phyloP scores from a whole-genome alignment of 2,329 filamentous ascomycete genomes.

The Chaetothyriales sp. region DNA sequence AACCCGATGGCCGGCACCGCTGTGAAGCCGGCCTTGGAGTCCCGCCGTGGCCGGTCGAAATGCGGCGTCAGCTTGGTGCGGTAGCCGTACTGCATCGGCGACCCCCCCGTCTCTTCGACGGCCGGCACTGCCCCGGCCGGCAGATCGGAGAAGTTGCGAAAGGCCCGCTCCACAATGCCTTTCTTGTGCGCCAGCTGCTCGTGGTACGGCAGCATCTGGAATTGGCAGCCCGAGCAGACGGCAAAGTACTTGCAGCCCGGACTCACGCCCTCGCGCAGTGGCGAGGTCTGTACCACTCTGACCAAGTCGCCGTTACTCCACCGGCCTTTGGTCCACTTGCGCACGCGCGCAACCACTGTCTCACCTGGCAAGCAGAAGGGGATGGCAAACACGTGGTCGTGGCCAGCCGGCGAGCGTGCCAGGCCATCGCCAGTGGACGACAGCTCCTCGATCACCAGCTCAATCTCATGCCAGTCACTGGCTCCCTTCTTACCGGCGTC shows the following conservation, averaged over 20 bases:
- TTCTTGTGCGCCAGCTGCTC: conserved; percentile 78
- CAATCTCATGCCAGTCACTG: conserved; percentile 58
- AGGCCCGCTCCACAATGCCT: conserved; percentile 79
- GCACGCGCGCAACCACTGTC: conserved; percentile 61
- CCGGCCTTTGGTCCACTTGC: conserved; percentile 49
- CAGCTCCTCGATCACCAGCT: conserved; percentile 66
- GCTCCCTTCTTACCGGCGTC: conserved; percentile 34
- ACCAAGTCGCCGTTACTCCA: conserved; percentile 75
- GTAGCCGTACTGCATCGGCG: conserved; percentile 83
- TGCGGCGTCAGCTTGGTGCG: conserved; percentile 94
- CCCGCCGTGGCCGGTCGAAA: conserved; percentile 63
- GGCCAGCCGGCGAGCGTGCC: conserved; percentile 49
- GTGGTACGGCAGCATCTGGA: conserved; percentile 87
- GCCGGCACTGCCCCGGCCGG: conserved; percentile 59
- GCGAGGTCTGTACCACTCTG: conserved; percentile 58
- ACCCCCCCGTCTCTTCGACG: conserved; percentile 74
- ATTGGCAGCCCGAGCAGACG: conserved; percentile 81
- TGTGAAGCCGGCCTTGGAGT: conserved; percentile 39
- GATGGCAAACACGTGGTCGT: conserved; percentile 62
- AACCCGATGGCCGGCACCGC: conserved; percentile 74
- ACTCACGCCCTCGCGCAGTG: conserved; percentile 60
- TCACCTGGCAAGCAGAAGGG: conserved; percentile 85
- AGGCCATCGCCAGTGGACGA: conserved; percentile 90
- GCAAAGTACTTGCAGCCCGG: conserved; percentile 78
- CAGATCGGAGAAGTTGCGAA: conserved; percentile 76